Conservation (phyloP, 441 rosid genomes). For the Gossypium davidsonii region DNA sequence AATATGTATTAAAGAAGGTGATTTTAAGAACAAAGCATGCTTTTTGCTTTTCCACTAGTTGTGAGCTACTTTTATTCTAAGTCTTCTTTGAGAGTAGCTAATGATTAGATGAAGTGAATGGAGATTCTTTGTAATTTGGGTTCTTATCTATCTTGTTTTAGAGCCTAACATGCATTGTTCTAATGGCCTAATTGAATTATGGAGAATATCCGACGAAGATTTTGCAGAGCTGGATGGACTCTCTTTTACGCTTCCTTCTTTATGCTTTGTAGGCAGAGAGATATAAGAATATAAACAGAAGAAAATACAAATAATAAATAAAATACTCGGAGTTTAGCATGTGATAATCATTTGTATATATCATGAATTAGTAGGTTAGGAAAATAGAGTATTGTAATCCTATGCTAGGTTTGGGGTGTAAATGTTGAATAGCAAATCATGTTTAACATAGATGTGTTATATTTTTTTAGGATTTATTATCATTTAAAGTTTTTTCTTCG, state of each 20-base stretch:
- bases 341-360: slow-evolving; percentile 24
- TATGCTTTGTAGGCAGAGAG: slow-evolving; percentile 1
- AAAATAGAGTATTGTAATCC: neutral
- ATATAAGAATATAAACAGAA: neutral
- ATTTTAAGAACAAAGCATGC: neutral
- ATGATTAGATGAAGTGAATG: slow-evolving; percentile 19
- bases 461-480: too few species aligned
- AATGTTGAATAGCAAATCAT: too few species aligned
- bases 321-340: slow-evolving; percentile 10
- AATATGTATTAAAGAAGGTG: neutral
- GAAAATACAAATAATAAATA: neutral
- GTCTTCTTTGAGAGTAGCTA: neutral
- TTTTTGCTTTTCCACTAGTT: neutral
- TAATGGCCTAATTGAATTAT: slow-evolving; percentile 11
- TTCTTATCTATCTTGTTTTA: neutral
- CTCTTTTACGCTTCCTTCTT: slow-evolving; percentile 27
- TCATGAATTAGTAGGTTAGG: neutral
- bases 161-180: neutral
- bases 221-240: slow-evolving; percentile 31
- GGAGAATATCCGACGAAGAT: slow-evolving; percentile 32
- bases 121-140: neutral
- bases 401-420: too few species aligned
- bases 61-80: neutral
- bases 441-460: too few species aligned
- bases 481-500: too few species aligned